phyloP scores from a whole-genome alignment of 2,329 filamentous ascomycete species.

The Rosellinia necatrix region DNA sequence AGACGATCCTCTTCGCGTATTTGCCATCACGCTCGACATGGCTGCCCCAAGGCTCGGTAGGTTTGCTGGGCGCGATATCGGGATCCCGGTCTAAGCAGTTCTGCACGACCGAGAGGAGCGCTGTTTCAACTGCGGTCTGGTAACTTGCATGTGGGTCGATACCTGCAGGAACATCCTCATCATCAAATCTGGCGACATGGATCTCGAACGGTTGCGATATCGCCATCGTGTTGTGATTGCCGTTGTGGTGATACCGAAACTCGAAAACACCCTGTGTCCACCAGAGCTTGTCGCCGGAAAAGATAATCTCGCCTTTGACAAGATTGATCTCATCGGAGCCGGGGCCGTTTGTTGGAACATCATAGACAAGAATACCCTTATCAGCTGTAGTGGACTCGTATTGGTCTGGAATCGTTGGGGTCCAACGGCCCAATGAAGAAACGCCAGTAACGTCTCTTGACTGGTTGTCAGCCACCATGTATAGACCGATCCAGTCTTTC shows the following conservation, averaged over 20 bases:
- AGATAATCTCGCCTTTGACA: slow-evolving; percentile 80
- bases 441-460: slow-evolving; percentile 84
- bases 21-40: slow-evolving; percentile 86
- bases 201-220: slow-evolving; percentile 94
- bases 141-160: slow-evolving; percentile 64
- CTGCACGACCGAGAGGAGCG: slow-evolving; percentile 79
- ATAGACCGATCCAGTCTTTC: slow-evolving; percentile 94
- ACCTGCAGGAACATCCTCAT: slow-evolving; percentile 63
- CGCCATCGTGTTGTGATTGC: slow-evolving; percentile 90
- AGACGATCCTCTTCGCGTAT: slow-evolving; percentile 87
- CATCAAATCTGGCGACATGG: slow-evolving; percentile 77
- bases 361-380: slow-evolving; percentile 72
- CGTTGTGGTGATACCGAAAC: slow-evolving; percentile 94
- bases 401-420: slow-evolving; percentile 74
- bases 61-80: slow-evolving; percentile 81
- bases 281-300: slow-evolving; percentile 92
- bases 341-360: slow-evolving; percentile 61
- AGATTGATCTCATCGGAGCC: slow-evolving; percentile 58
- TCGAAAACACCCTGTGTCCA: slow-evolving; percentile 97
- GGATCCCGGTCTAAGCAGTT: slow-evolving; percentile 94
- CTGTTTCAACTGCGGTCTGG: slow-evolving; percentile 72
- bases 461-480: slow-evolving; percentile 92
- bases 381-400: slow-evolving; percentile 80
- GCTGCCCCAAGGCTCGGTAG: slow-evolving; percentile 82
- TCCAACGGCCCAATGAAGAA: slow-evolving; percentile 86